Base-by-base conservation (phyloP, 1,284 basidiomycete genomes). In the Fistulinella staudtii region DNA sequence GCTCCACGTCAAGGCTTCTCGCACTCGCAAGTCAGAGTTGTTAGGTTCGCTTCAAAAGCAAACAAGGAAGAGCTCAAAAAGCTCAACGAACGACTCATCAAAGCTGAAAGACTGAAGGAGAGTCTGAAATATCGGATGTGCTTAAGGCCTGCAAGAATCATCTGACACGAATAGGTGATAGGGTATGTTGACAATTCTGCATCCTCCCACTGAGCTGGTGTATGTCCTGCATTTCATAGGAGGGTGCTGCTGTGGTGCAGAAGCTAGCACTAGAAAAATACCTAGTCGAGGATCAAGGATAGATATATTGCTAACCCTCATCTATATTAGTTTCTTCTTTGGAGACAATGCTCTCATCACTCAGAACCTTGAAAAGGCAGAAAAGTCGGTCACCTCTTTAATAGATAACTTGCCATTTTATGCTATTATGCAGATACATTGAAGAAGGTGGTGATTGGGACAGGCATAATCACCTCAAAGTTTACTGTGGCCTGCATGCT, bases 381-480 rank as follows among this genome's bases (percentile, higher is more conserved):
- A 93, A 57, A 79, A 83, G 89, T 93, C 51, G 50, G 82, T 44
- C 22, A 5, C 15, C 1, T 31, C 15, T 30, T 5, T 33, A 25
- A 29, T n/a, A 7, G 3, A 34, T 50, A 23, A 22, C 18, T 2
- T n/a, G 8, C 15, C 13, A 13, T n/a, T 6, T 34, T n/a, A 45
- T 37, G 25, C 24, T 18, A 35, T 29, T 14, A 36, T 20, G 5
- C 59, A 94, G 91, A 50, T 72, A 97, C 27, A 89, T 98, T 40
- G 93, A 98, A 57, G 82, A 93, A 63, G 95, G 96, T 2, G 95
- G 96, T 36, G 95, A 99, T 67, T 99, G 95, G 95, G 95, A 99
- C 66, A 76, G 96, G 45, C 80, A 93, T 24, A 99, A 98, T 65
- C 80, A 94, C 36, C 80, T 98, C 54, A 99, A 98, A 67, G 95